Conservation (phyloP, 495 filamentous ascomycete species). For the Trichoderma asperelloides region DNA sequence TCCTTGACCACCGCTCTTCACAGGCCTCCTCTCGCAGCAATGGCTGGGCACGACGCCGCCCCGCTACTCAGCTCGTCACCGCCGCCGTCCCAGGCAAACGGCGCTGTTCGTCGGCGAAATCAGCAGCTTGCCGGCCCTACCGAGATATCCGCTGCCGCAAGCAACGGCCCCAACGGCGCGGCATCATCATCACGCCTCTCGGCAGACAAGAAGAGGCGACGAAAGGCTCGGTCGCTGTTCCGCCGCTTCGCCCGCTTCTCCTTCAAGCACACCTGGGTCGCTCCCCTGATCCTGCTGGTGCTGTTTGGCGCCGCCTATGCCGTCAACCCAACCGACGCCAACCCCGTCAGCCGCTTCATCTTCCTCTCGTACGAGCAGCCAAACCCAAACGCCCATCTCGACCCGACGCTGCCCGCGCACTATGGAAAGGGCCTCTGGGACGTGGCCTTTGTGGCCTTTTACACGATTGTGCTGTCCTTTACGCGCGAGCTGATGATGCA, state of each 20-base stretch:
- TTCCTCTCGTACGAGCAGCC: conserved; percentile 88
- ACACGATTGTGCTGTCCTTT: conserved; percentile 81
- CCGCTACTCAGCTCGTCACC: not conserved
- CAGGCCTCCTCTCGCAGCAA: not conserved
- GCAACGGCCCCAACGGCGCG: not conserved
- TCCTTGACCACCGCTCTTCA: not conserved
- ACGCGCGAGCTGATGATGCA: conserved; percentile 97
- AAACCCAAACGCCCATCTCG: conserved; percentile 27
- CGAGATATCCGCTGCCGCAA: not conserved
- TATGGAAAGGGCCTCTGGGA: conserved; percentile 89
- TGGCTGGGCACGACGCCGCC: conserved; percentile 1
- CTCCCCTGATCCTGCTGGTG: conserved; percentile 63
- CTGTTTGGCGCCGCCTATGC: conserved; percentile 60
- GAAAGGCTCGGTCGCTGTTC: conserved; percentile 51
- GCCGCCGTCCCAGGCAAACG: not conserved
- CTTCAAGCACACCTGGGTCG: conserved; percentile 69
- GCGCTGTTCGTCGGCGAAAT: not conserved
- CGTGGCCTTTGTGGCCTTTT: conserved; percentile 81
- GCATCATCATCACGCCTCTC: not conserved
- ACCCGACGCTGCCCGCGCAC: conserved; percentile 48
- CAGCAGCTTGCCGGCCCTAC: not conserved
- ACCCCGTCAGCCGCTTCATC: conserved; percentile 77
- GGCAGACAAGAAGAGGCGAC: conserved; percentile 27
- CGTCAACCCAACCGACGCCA: conserved; percentile 69
- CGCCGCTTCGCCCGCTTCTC: conserved; percentile 57